Conservation (phyloP, 768 basidiomycete genomes). For the Candolleomyces efflorescens region DNA sequence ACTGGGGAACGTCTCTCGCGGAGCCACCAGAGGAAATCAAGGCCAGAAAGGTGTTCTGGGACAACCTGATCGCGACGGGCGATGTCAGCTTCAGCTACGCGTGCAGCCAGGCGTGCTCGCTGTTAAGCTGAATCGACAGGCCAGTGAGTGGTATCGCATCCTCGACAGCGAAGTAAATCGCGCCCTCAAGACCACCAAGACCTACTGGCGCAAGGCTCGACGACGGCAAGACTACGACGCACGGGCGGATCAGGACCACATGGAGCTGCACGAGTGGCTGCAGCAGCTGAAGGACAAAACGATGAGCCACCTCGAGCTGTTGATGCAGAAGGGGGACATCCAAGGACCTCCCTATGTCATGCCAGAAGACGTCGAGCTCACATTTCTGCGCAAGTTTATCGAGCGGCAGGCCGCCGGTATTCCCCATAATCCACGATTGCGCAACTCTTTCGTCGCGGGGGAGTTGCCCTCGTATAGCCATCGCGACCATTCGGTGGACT, state of each 20-base stretch:
- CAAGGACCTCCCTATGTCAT: constrained; percentile 79
- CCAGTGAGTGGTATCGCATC: constrained; percentile 79
- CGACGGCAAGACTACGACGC: constrained; percentile 83
- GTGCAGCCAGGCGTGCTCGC: constrained; percentile 82
- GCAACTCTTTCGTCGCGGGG: constrained; percentile 37
- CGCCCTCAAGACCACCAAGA: constrained; percentile 81
- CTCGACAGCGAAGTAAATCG: constrained; percentile 77
- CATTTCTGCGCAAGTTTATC: constrained; percentile 78
- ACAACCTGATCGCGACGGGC: constrained; percentile 69
- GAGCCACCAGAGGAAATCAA: constrained; percentile 81
- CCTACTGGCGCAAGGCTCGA: constrained; percentile 80
- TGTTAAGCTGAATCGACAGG: constrained; percentile 67
- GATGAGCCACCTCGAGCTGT: constrained; percentile 81
- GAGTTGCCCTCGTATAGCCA: constrained; percentile 32
- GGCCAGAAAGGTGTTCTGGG: constrained; percentile 79
- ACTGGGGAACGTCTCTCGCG: constrained; percentile 79
- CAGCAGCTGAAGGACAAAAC: constrained; percentile 87
- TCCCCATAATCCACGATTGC: constrained; percentile 76
- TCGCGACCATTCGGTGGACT: constrained; percentile 42
- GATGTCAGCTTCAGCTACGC: constrained; percentile 71
- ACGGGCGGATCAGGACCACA: constrained; percentile 82
- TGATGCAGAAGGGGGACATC: constrained; percentile 87
- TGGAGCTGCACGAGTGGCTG: constrained; percentile 86
- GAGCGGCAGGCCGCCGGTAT: constrained; percentile 73
- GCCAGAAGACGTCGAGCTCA: constrained; percentile 73